Evolutionary conservation across 2,329 filamentous ascomycete genomes (phyloP).

Genomic region (Hypoxylon rubiginosum): DNA sequence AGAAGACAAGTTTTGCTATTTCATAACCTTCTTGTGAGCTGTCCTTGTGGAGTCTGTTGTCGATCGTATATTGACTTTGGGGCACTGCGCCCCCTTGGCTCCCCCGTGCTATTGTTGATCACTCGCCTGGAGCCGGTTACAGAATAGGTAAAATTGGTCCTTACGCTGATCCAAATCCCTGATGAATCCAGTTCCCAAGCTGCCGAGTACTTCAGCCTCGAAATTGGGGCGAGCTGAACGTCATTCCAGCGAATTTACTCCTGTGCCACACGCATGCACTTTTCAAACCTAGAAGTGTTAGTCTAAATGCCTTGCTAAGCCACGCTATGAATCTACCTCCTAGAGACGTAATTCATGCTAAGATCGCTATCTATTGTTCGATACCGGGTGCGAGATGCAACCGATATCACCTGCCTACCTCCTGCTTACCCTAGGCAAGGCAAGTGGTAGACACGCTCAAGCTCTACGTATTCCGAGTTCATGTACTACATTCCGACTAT

Average conservation of each 20-base stretch:
- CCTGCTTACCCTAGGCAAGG: too few relatives aligned
- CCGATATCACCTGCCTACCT: neutral
- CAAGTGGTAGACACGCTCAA: too few relatives aligned
- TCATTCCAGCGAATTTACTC: neutral
- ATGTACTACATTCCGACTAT: too few relatives aligned
- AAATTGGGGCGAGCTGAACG: neutral
- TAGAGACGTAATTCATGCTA: neutral
- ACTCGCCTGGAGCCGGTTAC: neutral
- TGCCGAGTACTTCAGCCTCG: neutral
- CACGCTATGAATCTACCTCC: neutral
- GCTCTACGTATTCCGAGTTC: too few relatives aligned
- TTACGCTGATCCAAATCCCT: neutral
- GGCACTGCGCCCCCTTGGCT: neutral
- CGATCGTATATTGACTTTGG: neutral
- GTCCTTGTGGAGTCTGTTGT: neutral
- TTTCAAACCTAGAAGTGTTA: neutral
- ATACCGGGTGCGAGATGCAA: neutral
- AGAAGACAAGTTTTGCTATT: neutral
- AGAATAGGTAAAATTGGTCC: neutral
- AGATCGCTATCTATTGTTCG: neutral
- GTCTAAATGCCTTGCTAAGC: neutral
- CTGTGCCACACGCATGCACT: neutral
- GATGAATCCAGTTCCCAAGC: neutral
- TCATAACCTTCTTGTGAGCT: slow-evolving; percentile 2
- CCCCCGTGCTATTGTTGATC: neutral